Evolutionary conservation across 2,329 filamentous ascomycete species (phyloP), one percentile per base, ranked within the genome.

Genomic region (Phaeosphaeriaceae sp.): DNA sequence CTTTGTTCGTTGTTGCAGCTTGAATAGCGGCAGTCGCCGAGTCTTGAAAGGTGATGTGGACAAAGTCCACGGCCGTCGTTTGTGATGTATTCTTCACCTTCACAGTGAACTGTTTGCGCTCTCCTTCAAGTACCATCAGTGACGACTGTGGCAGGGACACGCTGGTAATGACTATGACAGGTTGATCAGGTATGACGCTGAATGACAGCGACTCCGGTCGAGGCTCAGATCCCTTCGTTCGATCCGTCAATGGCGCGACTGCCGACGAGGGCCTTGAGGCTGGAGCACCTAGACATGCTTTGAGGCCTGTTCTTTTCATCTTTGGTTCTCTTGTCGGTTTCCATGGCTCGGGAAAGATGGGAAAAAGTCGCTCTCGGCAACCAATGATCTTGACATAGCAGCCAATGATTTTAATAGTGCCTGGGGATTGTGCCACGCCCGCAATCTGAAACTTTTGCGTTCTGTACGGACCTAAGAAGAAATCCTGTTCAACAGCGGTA

Each of bases 51-150:
- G 92, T 93, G 58, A 97, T 92, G 24, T 95, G 84, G 36, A 97
- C 81, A 54, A 98, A 89, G 71, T 97, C 92, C 1, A 92, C 91
- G 1, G 91, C 83, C 1, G 90, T 93, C 0, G 83, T 75, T 20
- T 59, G 66, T 0, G 92, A 95, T 9, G 87, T 82, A 65, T 99
- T 99, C 65, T 90, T 86, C 15, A 98, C 80, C 0, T 90, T 93
- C 17, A 97, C 84, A 0, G 86, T 89, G 71, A 98, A 96, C 0
- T 82, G 82, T 66, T 88, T 89, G 21, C 85, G 86, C 77, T 99
- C 94, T 45, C 95, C 95, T 79, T 98, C 94, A 6, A 99, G 83
- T 11, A 99, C 85, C 93, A 97, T 97, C 36, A 97, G 81, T 10
- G 92, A 91, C 21, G 91, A 91, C 70, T 97, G 93, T 0, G 90